phyloP scores from a whole-genome alignment of 495 filamentous ascomycete genomes.

The Hamigera avellanea region DNA sequence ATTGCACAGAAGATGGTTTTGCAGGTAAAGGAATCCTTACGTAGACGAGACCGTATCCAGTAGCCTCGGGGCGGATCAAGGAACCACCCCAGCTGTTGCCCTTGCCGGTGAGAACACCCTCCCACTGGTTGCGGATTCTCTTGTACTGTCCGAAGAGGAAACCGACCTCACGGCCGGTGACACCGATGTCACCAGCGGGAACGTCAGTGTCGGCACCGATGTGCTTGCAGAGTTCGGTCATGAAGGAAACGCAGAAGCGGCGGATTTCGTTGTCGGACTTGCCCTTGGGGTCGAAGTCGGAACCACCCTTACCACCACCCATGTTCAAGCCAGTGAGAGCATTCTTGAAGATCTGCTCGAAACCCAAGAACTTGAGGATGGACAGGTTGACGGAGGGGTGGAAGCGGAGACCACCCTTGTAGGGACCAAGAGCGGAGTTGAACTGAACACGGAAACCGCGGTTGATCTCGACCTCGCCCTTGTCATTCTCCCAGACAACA shows the following conservation, averaged over 20 bases:
- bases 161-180: constrained; percentile 79
- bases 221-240: constrained; percentile 88
- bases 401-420: constrained; percentile 95
- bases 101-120: constrained; percentile 94
- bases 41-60: constrained; percentile 94
- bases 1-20: background rate
- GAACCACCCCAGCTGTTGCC: constrained; percentile 85
- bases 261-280: constrained; percentile 97
- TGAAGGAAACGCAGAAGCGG: constrained; percentile 92
- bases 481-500: constrained; percentile 93
- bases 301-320: constrained; percentile 95
- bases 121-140: constrained; percentile 77
- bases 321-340: constrained; percentile 93
- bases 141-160: constrained; percentile 96
- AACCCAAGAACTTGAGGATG: constrained; percentile 96
- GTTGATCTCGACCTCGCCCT: constrained; percentile 73
- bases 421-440: constrained; percentile 95
- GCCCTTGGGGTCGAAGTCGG: constrained; percentile 99
- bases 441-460: constrained; percentile 96
- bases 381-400: constrained; percentile 95
- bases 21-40: constrained; percentile 15
- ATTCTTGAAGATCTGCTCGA: constrained; percentile 99
- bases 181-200: constrained; percentile 89
- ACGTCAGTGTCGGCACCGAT: constrained; percentile 96
- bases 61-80: constrained; percentile 94